These are phyloP conservation scores for Crithidia bombi DNA, from an alignment of 208 protist species.

Conservation along the genomic window DNA sequence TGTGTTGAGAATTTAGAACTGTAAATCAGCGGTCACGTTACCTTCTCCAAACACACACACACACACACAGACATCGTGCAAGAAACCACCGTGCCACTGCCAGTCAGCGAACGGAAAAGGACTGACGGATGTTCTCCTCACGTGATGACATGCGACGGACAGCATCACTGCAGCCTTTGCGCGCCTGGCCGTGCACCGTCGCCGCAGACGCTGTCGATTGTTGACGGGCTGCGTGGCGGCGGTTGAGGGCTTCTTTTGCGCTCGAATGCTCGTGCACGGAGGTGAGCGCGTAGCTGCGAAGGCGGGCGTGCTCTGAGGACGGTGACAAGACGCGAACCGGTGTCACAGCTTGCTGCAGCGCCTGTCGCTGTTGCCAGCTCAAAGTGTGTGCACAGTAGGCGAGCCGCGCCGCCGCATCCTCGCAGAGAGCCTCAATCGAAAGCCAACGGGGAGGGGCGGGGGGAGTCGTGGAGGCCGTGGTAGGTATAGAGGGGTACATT, in stretches of 20 bases:
- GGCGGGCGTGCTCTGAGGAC: slow-evolving; percentile 24
- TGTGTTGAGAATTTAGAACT: no score
- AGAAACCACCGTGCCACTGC: background rate
- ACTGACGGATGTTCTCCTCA: slow-evolving; percentile 83
- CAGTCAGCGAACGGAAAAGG: slow-evolving; percentile 37
- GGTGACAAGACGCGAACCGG: slow-evolving; percentile 26
- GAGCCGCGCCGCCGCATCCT: slow-evolving; percentile 40
- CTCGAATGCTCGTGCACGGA: slow-evolving; percentile 27
- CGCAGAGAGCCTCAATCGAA: slow-evolving; percentile 49
- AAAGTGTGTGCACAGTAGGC: slow-evolving; percentile 45
- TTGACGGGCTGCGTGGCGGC: slow-evolving; percentile 18
- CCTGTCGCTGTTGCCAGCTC: slow-evolving; percentile 15
- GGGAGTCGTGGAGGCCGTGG: background rate
- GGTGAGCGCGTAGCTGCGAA: slow-evolving; percentile 29
- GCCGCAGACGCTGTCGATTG: slow-evolving; percentile 6
- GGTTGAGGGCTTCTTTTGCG: slow-evolving; percentile 12
- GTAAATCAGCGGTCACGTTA: no score
- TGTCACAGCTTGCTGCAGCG: background rate
- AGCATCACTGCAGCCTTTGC: slow-evolving; percentile 55
- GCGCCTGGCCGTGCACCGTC: slow-evolving; percentile 54
- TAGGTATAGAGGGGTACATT: background rate
- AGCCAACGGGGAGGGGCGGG: slow-evolving; percentile 32
- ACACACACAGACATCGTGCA: background rate
- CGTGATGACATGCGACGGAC: slow-evolving; percentile 66
- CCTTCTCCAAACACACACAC: background rate